Base-by-base conservation (phyloP, 208 protist genomes). In the Crithidia sp. region DNA sequence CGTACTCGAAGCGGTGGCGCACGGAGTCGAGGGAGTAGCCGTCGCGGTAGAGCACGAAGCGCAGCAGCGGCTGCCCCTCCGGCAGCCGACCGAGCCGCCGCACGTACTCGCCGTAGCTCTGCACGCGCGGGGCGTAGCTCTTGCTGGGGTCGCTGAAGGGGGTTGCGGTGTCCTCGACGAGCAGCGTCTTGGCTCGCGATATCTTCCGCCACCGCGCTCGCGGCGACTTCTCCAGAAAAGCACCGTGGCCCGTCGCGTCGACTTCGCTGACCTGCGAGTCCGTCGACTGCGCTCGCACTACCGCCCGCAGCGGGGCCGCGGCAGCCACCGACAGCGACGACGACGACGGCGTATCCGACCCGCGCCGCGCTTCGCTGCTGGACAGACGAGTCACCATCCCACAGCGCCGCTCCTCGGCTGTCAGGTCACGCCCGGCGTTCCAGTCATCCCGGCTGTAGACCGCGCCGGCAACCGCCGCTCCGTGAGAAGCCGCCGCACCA, bases 261-360 rank as follows among this genome's bases (percentile, higher is more conserved):
- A 95, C 65, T 53, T 94, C 83, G 67, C 87, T 94, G n/a, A 93
- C 69, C 57, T 97, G 92, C 49, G 84, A 86, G 61, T 97, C 92
- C 17, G 69, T 82, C 5, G 80, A 64, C 41, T 93, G 85, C 36
- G 79, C 87, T 55, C 92, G 91, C 14, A 92, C 79, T 10, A 95
- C 83, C 0, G 89, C 92, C 12, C 56, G 19, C 12, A 74, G 49
- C 37, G 60, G 43, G 7, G 58, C 7, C 7, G 13, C 28, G 17
- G 10, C 7, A 7, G 19, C 8, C 17, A 9, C 41, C 56, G 59
- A 55, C 10, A 12, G 7, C 12, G 59, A 43, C 7, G 41, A 67
- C 28, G 28, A 40, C 9, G 67, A 40, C 14, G 44, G 14, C 12
- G 56, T 3, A 19, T 9, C 4, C n/a, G 37, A 40, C 0, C 10